Percentiles rank a stretch among this genome's conserved stretches.
These are phyloP conservation scores for Cercospora sp. DNA, from an alignment of 2,329 filamentous ascomycete species.

Conservation along the genomic window DNA sequence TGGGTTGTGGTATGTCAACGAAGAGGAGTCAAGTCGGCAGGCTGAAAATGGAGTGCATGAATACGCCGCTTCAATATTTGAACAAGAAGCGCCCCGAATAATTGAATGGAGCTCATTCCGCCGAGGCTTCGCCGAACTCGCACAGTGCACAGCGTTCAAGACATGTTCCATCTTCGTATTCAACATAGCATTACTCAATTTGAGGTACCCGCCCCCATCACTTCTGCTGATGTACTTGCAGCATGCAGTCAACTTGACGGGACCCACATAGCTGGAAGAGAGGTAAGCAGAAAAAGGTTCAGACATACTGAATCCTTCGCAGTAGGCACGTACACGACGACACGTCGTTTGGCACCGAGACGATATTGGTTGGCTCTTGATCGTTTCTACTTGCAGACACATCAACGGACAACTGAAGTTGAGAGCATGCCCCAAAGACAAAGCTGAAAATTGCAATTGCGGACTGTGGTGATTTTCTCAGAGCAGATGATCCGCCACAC, in stretches of 20 bases:
- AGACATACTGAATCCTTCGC: too few species aligned
- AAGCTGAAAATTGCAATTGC: not conserved
- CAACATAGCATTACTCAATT: not conserved
- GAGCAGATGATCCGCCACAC: too few species aligned
- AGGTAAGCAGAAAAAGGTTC: not conserved
- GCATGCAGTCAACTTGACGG: not conserved
- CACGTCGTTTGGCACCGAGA: too few species aligned
- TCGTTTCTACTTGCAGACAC: not conserved
- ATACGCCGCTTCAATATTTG: not conserved
- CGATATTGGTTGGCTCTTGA: too few species aligned
- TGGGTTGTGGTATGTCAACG: not conserved
- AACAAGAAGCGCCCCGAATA: not conserved
- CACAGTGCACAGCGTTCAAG: not conserved
- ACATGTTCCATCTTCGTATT: not conserved
- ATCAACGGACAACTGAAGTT: fast-evolving
- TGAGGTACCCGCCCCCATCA: not conserved
- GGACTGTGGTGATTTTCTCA: too few species aligned
- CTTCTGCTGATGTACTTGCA: not conserved
- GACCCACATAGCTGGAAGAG: not conserved
- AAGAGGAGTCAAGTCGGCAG: not conserved
- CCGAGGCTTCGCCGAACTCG: not conserved
- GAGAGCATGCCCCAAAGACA: not conserved
- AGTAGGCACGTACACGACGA: too few species aligned
- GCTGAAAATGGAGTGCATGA: not conserved
- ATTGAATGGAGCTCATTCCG: not conserved